Conservation (phyloP, 176 grass and related monocot species). For the Puya raimondii region DNA sequence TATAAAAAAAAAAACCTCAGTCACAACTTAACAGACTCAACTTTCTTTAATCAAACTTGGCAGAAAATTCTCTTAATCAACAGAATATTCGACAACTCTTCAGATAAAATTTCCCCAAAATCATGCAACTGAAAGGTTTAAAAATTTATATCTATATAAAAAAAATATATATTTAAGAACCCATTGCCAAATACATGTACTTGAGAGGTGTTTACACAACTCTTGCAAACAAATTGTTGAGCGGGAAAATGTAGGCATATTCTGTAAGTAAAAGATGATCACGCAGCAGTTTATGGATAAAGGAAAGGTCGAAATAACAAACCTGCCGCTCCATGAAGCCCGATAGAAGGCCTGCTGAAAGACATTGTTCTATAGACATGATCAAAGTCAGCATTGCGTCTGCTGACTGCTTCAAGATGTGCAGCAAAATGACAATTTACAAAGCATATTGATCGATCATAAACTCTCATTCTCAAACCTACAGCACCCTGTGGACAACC, state of each 20-base stretch:
- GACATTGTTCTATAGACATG: constrained; percentile 81
- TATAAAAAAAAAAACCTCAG: constrained; percentile 10
- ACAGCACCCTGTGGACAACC: constrained; percentile 69
- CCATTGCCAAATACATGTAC: too few species aligned
- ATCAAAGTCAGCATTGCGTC: constrained; percentile 90
- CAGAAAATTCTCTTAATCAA: neutral
- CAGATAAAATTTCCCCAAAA: neutral
- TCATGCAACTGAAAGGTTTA: neutral
- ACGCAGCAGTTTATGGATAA: constrained; percentile 5
- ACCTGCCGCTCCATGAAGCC: constrained; percentile 75
- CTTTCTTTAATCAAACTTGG: too few species aligned
- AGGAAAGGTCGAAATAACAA: constrained; percentile 20
- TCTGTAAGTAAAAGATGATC: neutral
- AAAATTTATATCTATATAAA: too few species aligned
- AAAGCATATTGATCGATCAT: constrained; percentile 84
- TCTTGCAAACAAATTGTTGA: too few species aligned
- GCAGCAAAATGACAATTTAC: constrained; percentile 96
- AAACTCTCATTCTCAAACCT: constrained; percentile 97
- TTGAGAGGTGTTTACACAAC: too few species aligned
- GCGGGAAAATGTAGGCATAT: too few species aligned
- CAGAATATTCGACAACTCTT: neutral
- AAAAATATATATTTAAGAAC: too few species aligned
- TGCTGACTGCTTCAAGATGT: constrained; percentile 86
- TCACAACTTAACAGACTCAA: too few species aligned
- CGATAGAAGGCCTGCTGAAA: constrained; percentile 73